phyloP scores from a whole-genome alignment of 1,284 basidiomycete species.

The Wallemia ichthyophaga region DNA sequence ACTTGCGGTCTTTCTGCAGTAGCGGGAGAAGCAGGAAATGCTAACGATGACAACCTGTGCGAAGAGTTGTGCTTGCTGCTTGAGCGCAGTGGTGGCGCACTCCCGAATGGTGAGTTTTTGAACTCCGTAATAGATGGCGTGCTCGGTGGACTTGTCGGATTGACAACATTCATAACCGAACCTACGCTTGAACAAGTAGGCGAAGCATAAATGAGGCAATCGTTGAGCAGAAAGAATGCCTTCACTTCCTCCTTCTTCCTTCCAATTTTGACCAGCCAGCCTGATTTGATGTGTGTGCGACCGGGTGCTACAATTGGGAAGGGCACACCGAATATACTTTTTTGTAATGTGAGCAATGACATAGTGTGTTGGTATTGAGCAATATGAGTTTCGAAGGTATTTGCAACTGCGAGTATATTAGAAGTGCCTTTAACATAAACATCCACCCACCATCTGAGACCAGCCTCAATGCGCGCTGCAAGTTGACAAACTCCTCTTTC shows the following conservation, averaged over 20 bases:
- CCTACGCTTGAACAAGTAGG: conserved; percentile 15
- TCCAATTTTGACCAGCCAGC: conserved; percentile 15
- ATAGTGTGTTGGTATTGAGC: conserved; percentile 42
- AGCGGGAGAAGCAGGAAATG: background rate
- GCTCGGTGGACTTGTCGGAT: background rate
- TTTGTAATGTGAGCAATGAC: conserved; percentile 39
- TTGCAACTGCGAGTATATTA: conserved; percentile 26
- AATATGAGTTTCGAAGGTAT: conserved; percentile 42
- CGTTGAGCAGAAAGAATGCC: conserved; percentile 49
- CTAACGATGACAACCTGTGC: background rate
- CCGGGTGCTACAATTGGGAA: conserved; percentile 46
- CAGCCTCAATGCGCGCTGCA: conserved; percentile 28
- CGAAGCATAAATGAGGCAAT: conserved; percentile 48
- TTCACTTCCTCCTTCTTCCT: conserved; percentile 16
- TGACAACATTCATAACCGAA: conserved; percentile 1
- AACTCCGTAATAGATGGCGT: background rate
- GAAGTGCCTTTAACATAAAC: background rate
- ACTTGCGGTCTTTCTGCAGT: background rate
- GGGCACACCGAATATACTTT: conserved; percentile 36
- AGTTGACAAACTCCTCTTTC: conserved; percentile 30
- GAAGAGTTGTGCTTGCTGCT: background rate
- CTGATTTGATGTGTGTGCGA: conserved; percentile 38
- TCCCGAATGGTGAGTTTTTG: background rate
- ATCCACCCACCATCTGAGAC: conserved; percentile 35
- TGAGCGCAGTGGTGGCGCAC: background rate